Conservation (phyloP, 2,329 filamentous ascomycete genomes). For the Fusarium anguioides region DNA sequence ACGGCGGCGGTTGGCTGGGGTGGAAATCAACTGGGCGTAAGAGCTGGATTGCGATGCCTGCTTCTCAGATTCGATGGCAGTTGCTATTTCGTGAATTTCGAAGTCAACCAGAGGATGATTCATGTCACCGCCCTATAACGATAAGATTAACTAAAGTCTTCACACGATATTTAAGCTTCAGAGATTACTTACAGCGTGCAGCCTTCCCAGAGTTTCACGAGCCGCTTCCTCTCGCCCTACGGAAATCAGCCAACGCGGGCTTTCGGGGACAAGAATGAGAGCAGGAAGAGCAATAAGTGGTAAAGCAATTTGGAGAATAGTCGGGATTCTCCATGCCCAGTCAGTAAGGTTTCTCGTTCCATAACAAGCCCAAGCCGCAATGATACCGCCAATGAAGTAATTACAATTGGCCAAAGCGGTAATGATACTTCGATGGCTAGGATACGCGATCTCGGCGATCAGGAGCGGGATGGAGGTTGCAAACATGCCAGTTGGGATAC, state of each 20-base stretch:
- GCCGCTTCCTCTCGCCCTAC: neutral
- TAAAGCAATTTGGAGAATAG: neutral
- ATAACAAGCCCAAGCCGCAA: conserved; percentile 17
- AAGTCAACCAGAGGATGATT: conserved; percentile 17
- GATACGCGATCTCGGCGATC: conserved; percentile 9
- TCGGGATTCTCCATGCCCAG: conserved; percentile 16
- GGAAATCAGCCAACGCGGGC: conserved; percentile 12
- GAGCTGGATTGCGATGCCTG: conserved; percentile 13
- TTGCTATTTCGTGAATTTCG: conserved; percentile 18
- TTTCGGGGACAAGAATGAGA: conserved; percentile 5
- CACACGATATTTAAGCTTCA: fast-evolving
- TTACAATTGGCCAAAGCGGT: conserved; percentile 18
- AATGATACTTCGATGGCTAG: conserved; percentile 11
- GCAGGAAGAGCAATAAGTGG: conserved; percentile 8
- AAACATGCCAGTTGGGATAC: conserved; percentile 17
- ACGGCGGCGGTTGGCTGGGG: conserved; percentile 9
- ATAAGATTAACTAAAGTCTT: neutral
- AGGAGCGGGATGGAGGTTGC: conserved; percentile 10
- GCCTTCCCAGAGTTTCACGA: neutral
- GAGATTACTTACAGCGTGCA: neutral
- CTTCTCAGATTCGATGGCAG: conserved; percentile 18
- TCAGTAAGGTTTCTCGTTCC: conserved; percentile 11
- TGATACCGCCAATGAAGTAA: conserved; percentile 18
- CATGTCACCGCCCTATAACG: neutral
- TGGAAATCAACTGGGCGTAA: conserved; percentile 4